Evolutionary conservation across 2,329 filamentous ascomycete genomes (phyloP).

Genomic region (Emergomyces pasteurianus): DNA sequence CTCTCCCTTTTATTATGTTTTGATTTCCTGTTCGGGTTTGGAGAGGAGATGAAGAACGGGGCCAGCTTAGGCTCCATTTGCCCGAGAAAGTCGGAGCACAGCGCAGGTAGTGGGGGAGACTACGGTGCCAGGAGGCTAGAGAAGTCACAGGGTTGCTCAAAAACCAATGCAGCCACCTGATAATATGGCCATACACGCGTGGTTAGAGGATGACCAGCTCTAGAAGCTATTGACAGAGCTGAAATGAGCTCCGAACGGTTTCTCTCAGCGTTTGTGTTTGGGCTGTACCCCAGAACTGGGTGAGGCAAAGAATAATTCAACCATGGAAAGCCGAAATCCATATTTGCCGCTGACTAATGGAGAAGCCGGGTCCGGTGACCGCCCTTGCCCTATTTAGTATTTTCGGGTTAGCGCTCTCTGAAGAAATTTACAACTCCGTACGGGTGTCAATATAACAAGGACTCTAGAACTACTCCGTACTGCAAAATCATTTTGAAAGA

Average conservation of each 20-base stretch:
- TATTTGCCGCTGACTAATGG: not conserved
- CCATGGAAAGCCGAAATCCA: not conserved
- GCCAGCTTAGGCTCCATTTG: slow-evolving; percentile 8
- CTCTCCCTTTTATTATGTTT: not conserved
- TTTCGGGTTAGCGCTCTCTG: too few species aligned
- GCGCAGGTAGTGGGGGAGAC: not conserved
- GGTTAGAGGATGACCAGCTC: not conserved
- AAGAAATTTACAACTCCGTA: too few species aligned
- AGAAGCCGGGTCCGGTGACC: not conserved
- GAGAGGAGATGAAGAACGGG: not conserved
- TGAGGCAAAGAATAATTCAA: not conserved
- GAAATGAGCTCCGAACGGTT: not conserved
- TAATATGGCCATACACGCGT: not conserved
- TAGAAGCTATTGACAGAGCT: not conserved
- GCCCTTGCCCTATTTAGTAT: not conserved
- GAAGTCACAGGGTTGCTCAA: not conserved
- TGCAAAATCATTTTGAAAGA: too few species aligned
- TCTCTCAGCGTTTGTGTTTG: not conserved
- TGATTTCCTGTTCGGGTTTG: not conserved
- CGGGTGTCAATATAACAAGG: too few species aligned
- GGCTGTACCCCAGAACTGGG: too few species aligned
- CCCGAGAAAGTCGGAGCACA: slow-evolving; percentile 3
- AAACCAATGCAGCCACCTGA: not conserved
- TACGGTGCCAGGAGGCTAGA: not conserved
- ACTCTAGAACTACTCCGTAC: too few species aligned